A percentile compares a stretch with the other conserved stretches of the same genome.
Evolutionary conservation across 2,329 filamentous ascomycete species (phyloP).

Genomic region (Fusarium succisae): DNA sequence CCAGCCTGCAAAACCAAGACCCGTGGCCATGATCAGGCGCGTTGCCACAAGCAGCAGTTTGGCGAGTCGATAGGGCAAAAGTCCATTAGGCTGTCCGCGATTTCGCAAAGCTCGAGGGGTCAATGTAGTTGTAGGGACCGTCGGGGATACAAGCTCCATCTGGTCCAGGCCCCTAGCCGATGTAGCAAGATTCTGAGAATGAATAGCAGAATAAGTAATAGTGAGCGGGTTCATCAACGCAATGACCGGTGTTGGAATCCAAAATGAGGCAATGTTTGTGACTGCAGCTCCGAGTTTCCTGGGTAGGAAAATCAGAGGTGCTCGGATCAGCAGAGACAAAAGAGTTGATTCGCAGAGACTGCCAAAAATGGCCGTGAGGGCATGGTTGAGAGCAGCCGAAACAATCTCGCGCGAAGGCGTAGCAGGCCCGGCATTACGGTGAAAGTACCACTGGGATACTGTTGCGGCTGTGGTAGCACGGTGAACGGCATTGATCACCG

Average conservation of each 20-base stretch:
- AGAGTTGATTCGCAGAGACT: constrained; percentile 91
- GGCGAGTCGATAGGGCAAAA: constrained; percentile 89
- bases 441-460: constrained; percentile 99
- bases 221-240: constrained; percentile 91
- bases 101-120: constrained; percentile 63
- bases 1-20: constrained; percentile 95
- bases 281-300: constrained; percentile 71
- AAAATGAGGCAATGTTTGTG: constrained; percentile 77
- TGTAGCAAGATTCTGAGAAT: constrained; percentile 81
- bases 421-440: constrained; percentile 82
- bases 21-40: constrained; percentile 88
- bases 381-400: constrained; percentile 81
- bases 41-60: constrained; percentile 93
- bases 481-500: constrained; percentile 87
- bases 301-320: constrained; percentile 87
- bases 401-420: constrained; percentile 85
- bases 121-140: constrained; percentile 77
- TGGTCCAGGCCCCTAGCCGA: constrained; percentile 83
- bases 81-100: constrained; percentile 57
- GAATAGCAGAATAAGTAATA: constrained; percentile 92
- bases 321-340: constrained; percentile 79
- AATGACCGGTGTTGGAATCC: constrained; percentile 86
- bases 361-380: constrained; percentile 86
- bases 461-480: constrained; percentile 92
- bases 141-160: constrained; percentile 80